These are phyloP conservation scores for Dentipellis fragilis DNA, from an alignment of 768 basidiomycete genomes.

Conservation along the genomic window DNA sequence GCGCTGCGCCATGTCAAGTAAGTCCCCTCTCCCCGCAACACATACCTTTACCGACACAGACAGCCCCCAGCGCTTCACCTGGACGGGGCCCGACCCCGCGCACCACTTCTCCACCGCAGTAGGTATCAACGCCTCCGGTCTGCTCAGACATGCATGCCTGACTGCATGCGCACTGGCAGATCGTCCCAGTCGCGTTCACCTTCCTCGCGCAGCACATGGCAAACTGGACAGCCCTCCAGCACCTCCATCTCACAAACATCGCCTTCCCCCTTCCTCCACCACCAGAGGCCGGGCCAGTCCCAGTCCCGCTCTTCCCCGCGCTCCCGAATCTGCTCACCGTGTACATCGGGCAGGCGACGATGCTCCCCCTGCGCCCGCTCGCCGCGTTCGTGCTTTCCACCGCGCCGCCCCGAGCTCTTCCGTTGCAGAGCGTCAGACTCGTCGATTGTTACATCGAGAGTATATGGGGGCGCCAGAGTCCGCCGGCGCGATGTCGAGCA, in stretches of 20 bases:
- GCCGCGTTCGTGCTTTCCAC: slow-evolving; percentile 24
- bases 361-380: slow-evolving; percentile 30
- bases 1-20: slow-evolving; percentile 28
- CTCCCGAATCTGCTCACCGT: slow-evolving; percentile 32
- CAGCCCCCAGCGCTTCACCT: slow-evolving; percentile 39
- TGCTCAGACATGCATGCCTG: not conserved
- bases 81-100: slow-evolving; percentile 53
- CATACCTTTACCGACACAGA: no score
- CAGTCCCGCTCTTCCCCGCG: slow-evolving; percentile 22
- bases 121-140: slow-evolving; percentile 15
- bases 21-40: no score
- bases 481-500: slow-evolving; percentile 38
- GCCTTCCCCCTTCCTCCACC: not conserved
- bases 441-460: slow-evolving; percentile 47
- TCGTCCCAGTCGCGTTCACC: slow-evolving; percentile 30
- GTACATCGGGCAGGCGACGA: slow-evolving; percentile 40
- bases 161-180: slow-evolving; percentile 19
- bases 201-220: slow-evolving; percentile 31
- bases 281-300: not conserved
- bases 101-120: slow-evolving; percentile 58
- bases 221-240: slow-evolving; percentile 33
- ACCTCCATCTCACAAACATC: slow-evolving; percentile 36
- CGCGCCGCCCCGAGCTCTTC: slow-evolving; percentile 8
- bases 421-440: slow-evolving; percentile 27
- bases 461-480: slow-evolving; percentile 49